Percentiles rank a stretch among this genome's conserved stretches.
phyloP scores from a whole-genome alignment of 768 basidiomycete genomes.

The Pleurotus ostreatus region DNA sequence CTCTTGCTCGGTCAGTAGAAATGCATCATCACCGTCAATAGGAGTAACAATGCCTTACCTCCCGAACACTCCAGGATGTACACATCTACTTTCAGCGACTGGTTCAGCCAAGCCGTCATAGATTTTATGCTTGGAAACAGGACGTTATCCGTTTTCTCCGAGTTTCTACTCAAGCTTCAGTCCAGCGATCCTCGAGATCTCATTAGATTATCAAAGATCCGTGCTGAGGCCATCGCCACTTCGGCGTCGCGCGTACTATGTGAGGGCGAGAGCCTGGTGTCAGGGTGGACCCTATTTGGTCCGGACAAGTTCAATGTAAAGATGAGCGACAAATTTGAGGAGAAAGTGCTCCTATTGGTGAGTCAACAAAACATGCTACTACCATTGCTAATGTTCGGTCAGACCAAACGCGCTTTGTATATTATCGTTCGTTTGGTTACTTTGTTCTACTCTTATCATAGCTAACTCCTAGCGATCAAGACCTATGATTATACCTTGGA shows the following conservation, averaged over 20 bases:
- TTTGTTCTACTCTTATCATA: no score
- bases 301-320: conserved; percentile 74
- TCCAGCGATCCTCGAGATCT: conserved; percentile 92
- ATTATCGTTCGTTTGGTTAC: conserved; percentile 58
- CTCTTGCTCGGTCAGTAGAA: conserved; percentile 61
- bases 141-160: conserved; percentile 83
- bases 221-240: conserved; percentile 90
- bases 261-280: conserved; percentile 73
- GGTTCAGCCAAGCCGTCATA: conserved; percentile 96
- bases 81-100: conserved; percentile 88
- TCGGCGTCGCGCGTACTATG: conserved; percentile 71
- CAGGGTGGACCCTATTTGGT: conserved; percentile 90
- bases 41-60: conserved; percentile 1
- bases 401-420: conserved; percentile 57
- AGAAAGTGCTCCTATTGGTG: conserved; percentile 88
- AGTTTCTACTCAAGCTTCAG: conserved; percentile 84
- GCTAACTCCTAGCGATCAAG: conserved; percentile 32
- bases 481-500: conserved; percentile 92
- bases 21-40: neutral
- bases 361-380: conserved; percentile 29
- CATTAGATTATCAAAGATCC: conserved; percentile 82
- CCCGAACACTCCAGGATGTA: conserved; percentile 56
- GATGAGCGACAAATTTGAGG: conserved; percentile 81
- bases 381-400: neutral
- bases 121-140: conserved; percentile 89